These are phyloP conservation scores for Entomortierella parvispora DNA, from an alignment of 192 early-diverging fungal genomes.

Conservation along the genomic window DNA sequence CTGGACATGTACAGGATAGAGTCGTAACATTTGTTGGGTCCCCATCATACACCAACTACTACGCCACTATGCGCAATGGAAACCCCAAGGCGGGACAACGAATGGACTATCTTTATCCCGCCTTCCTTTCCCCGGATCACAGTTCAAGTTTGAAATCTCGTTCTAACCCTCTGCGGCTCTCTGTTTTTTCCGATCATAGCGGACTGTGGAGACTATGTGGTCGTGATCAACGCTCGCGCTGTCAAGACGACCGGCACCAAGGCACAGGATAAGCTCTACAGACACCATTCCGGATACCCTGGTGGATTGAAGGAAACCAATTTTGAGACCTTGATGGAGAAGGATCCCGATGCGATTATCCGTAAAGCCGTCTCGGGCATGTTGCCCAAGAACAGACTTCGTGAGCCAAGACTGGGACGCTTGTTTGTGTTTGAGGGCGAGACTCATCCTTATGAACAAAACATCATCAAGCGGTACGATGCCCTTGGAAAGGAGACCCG, in stretches of 20 bases:
- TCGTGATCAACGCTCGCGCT: conserved; percentile 91
- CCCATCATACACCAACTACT: no score
- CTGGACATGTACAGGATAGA: no score
- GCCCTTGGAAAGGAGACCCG: conserved; percentile 49
- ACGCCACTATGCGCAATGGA: no score
- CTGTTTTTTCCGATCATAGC: conserved; percentile 52
- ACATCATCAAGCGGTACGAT: conserved; percentile 86
- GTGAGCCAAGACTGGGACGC: conserved; percentile 78
- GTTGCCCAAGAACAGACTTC: conserved; percentile 93
- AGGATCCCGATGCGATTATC: conserved; percentile 82
- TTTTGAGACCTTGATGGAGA: conserved; percentile 77
- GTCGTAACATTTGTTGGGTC: no score
- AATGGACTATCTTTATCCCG: background rate
- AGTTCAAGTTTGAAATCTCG: no score
- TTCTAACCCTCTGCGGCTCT: no score
- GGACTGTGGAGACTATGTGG: conserved; percentile 96
- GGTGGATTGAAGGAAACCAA: conserved; percentile 86
- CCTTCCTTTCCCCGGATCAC: background rate
- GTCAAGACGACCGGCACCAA: conserved; percentile 86
- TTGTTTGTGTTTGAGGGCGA: conserved; percentile 85
- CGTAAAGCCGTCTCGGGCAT: conserved; percentile 94
- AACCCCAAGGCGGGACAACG: no score
- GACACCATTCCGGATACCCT: conserved; percentile 86
- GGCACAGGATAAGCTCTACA: conserved; percentile 85
- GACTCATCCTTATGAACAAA: conserved; percentile 87